A percentile compares a stretch with the other conserved stretches of the same genome.
phyloP scores from a whole-genome alignment of 2,329 filamentous ascomycete genomes.

The Trichoderma sp. region DNA sequence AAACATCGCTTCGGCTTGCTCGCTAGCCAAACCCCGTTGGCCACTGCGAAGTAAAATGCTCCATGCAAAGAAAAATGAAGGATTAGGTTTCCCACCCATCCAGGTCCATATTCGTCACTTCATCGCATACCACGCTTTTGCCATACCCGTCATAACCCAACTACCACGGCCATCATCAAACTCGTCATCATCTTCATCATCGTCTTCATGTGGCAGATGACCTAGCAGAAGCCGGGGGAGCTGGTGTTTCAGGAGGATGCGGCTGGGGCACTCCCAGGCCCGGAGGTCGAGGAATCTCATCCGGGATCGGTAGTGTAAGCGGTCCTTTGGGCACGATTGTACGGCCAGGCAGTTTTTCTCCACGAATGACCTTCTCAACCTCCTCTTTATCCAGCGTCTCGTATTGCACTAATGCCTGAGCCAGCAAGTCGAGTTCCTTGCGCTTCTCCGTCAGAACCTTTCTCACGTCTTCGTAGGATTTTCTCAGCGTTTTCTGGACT shows the following conservation, averaged over 20 bases:
- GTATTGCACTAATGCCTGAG: conserved; percentile 88
- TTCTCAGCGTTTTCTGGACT: conserved; percentile 81
- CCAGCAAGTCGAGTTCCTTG: conserved; percentile 83
- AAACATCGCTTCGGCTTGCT: conserved; percentile 18
- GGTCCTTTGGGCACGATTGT: conserved; percentile 56
- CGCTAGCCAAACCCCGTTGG: not conserved
- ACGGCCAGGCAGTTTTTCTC: conserved; percentile 76
- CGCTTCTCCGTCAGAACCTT: conserved; percentile 72
- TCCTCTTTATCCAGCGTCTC: conserved; percentile 89
- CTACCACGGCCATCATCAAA: not conserved
- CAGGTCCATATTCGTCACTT: not conserved
- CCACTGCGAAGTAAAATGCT: not conserved
- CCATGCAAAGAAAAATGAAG: conserved; percentile 10
- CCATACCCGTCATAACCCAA: not conserved
- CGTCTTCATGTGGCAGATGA: not conserved
- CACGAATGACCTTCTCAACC: conserved; percentile 85
- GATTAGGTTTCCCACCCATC: not conserved
- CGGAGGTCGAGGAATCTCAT: conserved; percentile 37
- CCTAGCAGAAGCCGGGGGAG: conserved; percentile 36
- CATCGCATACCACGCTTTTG: not conserved
- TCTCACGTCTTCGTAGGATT: conserved; percentile 73
- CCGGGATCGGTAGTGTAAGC: conserved; percentile 41
- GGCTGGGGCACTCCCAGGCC: conserved; percentile 39
- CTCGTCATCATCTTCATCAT: not conserved
- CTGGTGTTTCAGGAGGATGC: conserved; percentile 35